Percentiles rank a stretch among this genome's conserved stretches.
phyloP scores from a whole-genome alignment of 2,329 filamentous ascomycete species.

The Trichoderma afroharzianum region DNA sequence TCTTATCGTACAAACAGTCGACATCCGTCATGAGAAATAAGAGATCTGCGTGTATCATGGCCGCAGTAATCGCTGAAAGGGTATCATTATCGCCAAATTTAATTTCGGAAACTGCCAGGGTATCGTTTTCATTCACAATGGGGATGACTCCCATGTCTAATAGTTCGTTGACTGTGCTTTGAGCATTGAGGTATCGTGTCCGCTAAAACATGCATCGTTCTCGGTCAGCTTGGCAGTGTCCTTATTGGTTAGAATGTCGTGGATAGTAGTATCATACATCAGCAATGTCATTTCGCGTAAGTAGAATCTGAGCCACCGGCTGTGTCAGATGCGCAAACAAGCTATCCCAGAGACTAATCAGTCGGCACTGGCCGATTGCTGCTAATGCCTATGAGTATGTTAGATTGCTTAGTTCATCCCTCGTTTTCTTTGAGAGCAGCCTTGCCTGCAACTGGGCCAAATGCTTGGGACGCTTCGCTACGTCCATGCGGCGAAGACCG shows the following conservation, averaged over 20 bases:
- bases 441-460: conserved; percentile 77
- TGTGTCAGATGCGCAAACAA: conserved; percentile 84
- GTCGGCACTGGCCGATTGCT: conserved; percentile 90
- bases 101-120: conserved; percentile 93
- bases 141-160: conserved; percentile 94
- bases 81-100: conserved; percentile 99
- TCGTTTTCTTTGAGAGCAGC: not conserved
- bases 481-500: conserved; percentile 83
- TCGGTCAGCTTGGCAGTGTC: not conserved
- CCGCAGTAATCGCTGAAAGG: conserved; percentile 90
- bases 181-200: conserved; percentile 84
- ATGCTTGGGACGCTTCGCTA: conserved; percentile 83
- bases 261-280: conserved; percentile 58
- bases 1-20: conserved; percentile 95
- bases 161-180: conserved; percentile 88
- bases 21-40: conserved; percentile 99
- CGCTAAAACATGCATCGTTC: conserved; percentile 7
- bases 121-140: conserved; percentile 99
- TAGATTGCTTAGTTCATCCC: not conserved
- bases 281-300: conserved; percentile 94
- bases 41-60: conserved; percentile 95
- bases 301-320: conserved; percentile 88
- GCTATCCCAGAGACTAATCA: conserved; percentile 94
- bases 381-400: conserved; percentile 64
- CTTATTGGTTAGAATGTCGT: no score